These are phyloP conservation scores for Trichophaea hybrida DNA, from an alignment of 2,329 filamentous ascomycete genomes.

Conservation along the genomic window DNA sequence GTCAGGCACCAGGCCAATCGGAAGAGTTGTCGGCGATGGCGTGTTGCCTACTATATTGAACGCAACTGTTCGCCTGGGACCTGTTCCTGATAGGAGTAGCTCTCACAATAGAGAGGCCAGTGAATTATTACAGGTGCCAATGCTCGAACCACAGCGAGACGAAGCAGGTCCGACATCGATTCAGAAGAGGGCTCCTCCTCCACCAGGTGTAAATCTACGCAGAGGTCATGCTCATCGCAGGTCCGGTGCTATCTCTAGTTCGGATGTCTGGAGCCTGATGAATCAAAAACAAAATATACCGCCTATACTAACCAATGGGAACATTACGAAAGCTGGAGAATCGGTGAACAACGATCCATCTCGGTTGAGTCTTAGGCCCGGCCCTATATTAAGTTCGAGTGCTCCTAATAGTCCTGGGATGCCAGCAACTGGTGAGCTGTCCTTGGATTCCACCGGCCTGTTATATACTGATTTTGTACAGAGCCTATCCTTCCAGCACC, in stretches of 20 bases:
- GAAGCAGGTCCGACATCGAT: background rate
- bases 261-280: conserved; percentile 23
- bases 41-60: conserved; percentile 18
- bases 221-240: conserved; percentile 24
- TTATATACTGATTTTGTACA: background rate
- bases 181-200: conserved; percentile 9
- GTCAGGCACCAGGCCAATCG: conserved; percentile 8
- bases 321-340: background rate
- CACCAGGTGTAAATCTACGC: conserved; percentile 13
- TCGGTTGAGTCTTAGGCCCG: conserved; percentile 10
- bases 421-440: background rate
- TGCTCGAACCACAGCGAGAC: background rate
- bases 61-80: conserved; percentile 10
- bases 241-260: conserved; percentile 24
- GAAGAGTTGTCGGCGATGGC: conserved; percentile 13
- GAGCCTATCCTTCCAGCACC: background rate
- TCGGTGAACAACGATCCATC: conserved; percentile 7
- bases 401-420: conserved; percentile 21
- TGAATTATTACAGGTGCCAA: conserved; percentile 4
- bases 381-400: conserved; percentile 19
- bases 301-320: conserved; percentile 6
- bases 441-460: background rate
- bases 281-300: conserved; percentile 20
- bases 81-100: background rate
- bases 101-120: conserved; percentile 1